phyloP scores from a whole-genome alignment of 805 yeast species.

The Cyberlindnera saturnus region DNA sequence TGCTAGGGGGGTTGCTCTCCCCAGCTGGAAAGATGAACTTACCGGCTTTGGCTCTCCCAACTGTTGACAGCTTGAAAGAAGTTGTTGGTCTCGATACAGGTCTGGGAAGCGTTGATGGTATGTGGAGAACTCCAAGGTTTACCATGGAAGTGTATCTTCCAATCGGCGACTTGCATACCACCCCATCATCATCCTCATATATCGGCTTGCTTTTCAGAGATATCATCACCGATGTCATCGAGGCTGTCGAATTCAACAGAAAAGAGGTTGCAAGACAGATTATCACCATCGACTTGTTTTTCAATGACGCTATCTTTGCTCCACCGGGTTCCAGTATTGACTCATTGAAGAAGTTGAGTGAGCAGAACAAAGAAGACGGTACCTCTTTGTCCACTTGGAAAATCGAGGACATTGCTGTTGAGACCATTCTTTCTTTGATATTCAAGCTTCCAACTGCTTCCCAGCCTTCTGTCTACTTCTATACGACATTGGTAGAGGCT shows the following conservation, averaged over 20 bases:
- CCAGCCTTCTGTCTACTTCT: slow-evolving; percentile 71
- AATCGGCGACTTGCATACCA: slow-evolving; percentile 55
- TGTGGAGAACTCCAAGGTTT: slow-evolving; percentile 63
- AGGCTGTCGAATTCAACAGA: slow-evolving; percentile 83
- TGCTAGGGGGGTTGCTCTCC: slow-evolving; percentile 11
- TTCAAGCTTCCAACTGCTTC: slow-evolving; percentile 67
- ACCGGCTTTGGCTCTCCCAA: slow-evolving; percentile 28
- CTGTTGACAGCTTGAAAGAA: slow-evolving; percentile 28
- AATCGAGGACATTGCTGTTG: slow-evolving; percentile 84
- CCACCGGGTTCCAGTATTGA: slow-evolving; percentile 76
- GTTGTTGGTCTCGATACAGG: slow-evolving; percentile 29
- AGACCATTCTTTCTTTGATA: slow-evolving; percentile 70
- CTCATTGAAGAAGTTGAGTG: slow-evolving; percentile 41
- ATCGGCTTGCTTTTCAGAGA: slow-evolving; percentile 68
- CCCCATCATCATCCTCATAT: slow-evolving; percentile 46
- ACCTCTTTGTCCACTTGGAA: slow-evolving; percentile 65
- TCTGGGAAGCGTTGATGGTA: slow-evolving; percentile 50
- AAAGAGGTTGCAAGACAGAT: slow-evolving; percentile 81
- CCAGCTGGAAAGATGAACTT: slow-evolving; percentile 16
- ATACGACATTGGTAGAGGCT: slow-evolving; percentile 78
- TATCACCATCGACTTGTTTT: slow-evolving; percentile 65
- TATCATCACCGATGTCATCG: slow-evolving; percentile 64
- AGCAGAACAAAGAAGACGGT: slow-evolving; percentile 31
- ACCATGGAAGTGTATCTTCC: slow-evolving; percentile 55
- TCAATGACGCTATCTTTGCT: slow-evolving; percentile 59